Percentiles rank a stretch among this genome's conserved stretches.
These are phyloP conservation scores for Isatis tinctoria DNA, from an alignment of 345 rosid species.

Conservation along the genomic window DNA sequence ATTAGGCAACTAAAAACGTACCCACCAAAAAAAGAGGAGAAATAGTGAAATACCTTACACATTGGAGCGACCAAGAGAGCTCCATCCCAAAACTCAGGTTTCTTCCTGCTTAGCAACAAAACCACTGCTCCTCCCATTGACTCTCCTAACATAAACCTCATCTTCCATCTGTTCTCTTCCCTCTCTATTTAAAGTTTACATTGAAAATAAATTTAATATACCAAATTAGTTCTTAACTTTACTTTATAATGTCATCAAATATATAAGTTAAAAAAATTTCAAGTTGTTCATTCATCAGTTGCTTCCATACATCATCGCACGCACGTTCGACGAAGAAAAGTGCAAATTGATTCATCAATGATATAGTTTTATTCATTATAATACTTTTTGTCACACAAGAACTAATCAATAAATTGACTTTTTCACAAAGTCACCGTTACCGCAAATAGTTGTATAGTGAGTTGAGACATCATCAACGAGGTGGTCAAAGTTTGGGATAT, in stretches of 20 bases:
- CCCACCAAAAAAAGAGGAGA: background rate
- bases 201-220: background rate
- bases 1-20: background rate
- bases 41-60: conserved; percentile 63
- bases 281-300: background rate
- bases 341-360: background rate
- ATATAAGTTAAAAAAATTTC: background rate
- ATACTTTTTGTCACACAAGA: background rate
- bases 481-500: conserved; percentile 45
- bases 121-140: conserved; percentile 92
- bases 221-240: background rate
- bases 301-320: background rate
- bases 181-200: conserved; percentile 36
- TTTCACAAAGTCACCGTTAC: conserved; percentile 30
- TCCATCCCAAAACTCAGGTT: conserved; percentile 76
- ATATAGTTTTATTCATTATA: background rate
- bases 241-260: background rate
- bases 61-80: conserved; percentile 84
- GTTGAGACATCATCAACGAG: conserved; percentile 57
- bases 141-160: conserved; percentile 73
- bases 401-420: background rate
- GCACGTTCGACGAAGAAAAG: background rate
- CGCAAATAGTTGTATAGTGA: conserved; percentile 51
- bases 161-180: conserved; percentile 51
- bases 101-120: conserved; percentile 50